These are phyloP conservation scores for Citrus trifoliata DNA, from an alignment of 345 rosid species.

Conservation along the genomic window DNA sequence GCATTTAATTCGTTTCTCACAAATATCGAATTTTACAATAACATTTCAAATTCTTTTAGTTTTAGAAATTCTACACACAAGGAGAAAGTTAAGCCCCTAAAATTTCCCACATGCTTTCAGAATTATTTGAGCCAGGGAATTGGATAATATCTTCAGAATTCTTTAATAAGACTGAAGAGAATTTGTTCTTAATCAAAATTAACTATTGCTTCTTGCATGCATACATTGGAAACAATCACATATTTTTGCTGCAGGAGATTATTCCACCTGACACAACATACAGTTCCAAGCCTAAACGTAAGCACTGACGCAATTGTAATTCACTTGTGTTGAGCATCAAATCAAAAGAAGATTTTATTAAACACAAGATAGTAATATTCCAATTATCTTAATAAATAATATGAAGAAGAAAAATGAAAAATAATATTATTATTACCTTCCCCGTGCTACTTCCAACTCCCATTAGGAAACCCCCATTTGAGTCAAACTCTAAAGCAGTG, in stretches of 20 bases:
- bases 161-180: neutral
- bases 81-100: neutral
- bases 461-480: constrained; percentile 71
- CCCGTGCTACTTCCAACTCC: constrained; percentile 92
- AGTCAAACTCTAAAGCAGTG: constrained; percentile 83
- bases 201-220: neutral
- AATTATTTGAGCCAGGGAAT: neutral
- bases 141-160: neutral
- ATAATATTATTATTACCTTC: constrained; percentile 48
- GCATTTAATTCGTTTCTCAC: neutral
- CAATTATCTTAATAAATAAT: neutral
- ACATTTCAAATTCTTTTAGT: neutral
- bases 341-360: neutral
- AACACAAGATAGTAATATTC: neutral
- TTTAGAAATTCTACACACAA: neutral
- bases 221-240: neutral
- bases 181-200: neutral
- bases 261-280: neutral
- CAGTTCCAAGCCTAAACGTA: neutral
- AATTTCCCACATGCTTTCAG: neutral
- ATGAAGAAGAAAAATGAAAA: neutral
- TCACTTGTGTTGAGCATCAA: neutral
- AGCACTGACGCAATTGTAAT: neutral
- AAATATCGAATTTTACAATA: neutral
- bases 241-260: neutral